phyloP scores from a whole-genome alignment of 352 stramenopile genomes.

The Pilasporangium apinafurcum region DNA sequence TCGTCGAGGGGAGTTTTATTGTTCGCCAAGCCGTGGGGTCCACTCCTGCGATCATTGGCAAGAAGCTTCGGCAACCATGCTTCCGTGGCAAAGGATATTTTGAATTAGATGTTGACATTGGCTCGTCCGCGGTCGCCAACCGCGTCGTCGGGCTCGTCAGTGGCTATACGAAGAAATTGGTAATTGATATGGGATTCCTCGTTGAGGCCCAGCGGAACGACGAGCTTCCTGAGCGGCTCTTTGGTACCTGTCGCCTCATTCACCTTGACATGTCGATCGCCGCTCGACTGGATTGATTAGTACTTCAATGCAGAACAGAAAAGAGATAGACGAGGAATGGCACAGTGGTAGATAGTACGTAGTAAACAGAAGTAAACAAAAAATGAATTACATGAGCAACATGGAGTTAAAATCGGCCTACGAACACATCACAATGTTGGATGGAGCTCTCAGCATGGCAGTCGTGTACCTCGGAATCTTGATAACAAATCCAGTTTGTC shows the following conservation, averaged over 20 bases:
- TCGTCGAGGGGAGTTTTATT: slow-evolving; percentile 77
- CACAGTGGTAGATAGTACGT: too few species aligned
- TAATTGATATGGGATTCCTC: slow-evolving; percentile 80
- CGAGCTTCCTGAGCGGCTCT: slow-evolving; percentile 66
- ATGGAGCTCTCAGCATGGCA: too few species aligned
- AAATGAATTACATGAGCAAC: too few species aligned
- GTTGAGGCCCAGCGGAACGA: slow-evolving; percentile 56
- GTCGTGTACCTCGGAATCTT: slow-evolving; percentile 27
- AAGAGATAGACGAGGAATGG: too few species aligned
- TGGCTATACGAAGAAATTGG: slow-evolving; percentile 74
- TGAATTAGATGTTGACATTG: slow-evolving; percentile 71
- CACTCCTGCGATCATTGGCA: slow-evolving; percentile 65
- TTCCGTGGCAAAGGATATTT: slow-evolving; percentile 67
- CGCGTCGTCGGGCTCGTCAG: slow-evolving; percentile 63
- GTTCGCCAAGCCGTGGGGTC: slow-evolving; percentile 71
- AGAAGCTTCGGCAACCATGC: slow-evolving; percentile 65
- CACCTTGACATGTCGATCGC: slow-evolving; percentile 52
- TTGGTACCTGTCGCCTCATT: slow-evolving; percentile 50
- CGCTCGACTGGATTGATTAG: slow-evolving; percentile 22
- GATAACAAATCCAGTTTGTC: slow-evolving; percentile 44
- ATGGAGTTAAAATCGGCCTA: too few species aligned
- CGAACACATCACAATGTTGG: too few species aligned
- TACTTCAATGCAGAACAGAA: too few species aligned
- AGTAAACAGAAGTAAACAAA: too few species aligned
- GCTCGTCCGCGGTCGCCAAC: slow-evolving; percentile 65